These are phyloP conservation scores for Brasenia schreberi DNA, from an alignment of 164 flowering plant genomes.

Conservation along the genomic window DNA sequence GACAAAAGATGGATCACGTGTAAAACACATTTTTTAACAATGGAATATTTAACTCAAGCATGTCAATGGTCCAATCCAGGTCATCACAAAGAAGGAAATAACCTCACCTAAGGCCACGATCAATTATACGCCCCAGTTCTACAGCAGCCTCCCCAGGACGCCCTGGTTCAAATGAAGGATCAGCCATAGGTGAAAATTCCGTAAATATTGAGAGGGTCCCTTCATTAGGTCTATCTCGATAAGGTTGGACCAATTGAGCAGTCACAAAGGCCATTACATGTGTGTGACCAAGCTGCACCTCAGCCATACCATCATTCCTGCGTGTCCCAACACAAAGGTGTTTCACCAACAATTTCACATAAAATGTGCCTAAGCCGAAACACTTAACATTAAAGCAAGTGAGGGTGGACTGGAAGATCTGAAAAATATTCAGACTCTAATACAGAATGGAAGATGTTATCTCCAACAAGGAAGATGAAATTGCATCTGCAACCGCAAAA, in stretches of 20 bases:
- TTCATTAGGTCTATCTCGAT: slow-evolving; percentile 80
- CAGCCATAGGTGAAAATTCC: slow-evolving; percentile 98
- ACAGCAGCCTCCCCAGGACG: slow-evolving; percentile 89
- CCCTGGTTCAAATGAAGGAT: slow-evolving; percentile 93
- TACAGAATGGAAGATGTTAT: too few species aligned
- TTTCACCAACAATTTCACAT: not conserved
- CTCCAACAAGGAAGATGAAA: too few species aligned
- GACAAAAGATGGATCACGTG: too few species aligned
- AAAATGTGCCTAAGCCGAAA: not conserved
- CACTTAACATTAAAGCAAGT: not conserved
- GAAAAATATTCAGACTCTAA: not conserved
- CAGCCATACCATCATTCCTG: slow-evolving; percentile 86
- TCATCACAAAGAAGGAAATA: not conserved
- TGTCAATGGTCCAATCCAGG: not conserved
- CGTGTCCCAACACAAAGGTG: slow-evolving; percentile 2
- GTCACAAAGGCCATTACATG: slow-evolving; percentile 86
- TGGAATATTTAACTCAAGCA: not conserved
- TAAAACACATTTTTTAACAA: too few species aligned
- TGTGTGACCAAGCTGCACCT: slow-evolving; percentile 89
- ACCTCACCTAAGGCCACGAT: slow-evolving; percentile 77
- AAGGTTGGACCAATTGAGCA: slow-evolving; percentile 76
- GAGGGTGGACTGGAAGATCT: not conserved
- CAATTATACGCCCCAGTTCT: slow-evolving; percentile 81
- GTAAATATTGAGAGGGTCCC: slow-evolving; percentile 72
- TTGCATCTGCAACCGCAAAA: too few species aligned